phyloP scores from a whole-genome alignment of 75 land plant genomes.

The Cupressus sempervirens region DNA sequence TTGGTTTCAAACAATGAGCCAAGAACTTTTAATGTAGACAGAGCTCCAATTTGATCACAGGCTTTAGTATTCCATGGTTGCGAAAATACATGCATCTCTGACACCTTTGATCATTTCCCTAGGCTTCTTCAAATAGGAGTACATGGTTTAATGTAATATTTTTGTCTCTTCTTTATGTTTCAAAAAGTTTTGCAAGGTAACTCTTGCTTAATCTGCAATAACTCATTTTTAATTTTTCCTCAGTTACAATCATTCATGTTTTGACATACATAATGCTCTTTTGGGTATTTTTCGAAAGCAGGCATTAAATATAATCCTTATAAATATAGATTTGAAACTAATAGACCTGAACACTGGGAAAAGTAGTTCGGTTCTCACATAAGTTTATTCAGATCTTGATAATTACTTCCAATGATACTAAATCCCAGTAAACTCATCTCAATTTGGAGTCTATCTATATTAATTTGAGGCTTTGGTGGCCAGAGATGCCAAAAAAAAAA shows the following conservation, averaged over 20 bases:
- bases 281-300: background rate
- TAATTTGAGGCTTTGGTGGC: background rate
- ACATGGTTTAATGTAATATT: background rate
- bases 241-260: background rate
- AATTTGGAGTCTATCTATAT: background rate
- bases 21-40: background rate
- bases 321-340: background rate
- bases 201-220: background rate
- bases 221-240: background rate
- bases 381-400: background rate
- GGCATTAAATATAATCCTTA: background rate
- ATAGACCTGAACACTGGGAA: background rate
- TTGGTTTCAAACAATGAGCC: background rate
- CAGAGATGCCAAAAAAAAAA: background rate
- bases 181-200: background rate
- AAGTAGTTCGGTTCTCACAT: background rate
- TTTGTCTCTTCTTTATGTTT: background rate
- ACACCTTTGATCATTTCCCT: background rate
- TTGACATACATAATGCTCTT: background rate
- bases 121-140: background rate
- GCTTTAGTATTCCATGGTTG: background rate
- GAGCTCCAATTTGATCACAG: background rate
- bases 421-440: background rate
- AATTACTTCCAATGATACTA: background rate
- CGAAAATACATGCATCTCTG: background rate